Conservation (phyloP, 2,329 filamentous ascomycete species). For the Cladophialophora chaetospira region DNA sequence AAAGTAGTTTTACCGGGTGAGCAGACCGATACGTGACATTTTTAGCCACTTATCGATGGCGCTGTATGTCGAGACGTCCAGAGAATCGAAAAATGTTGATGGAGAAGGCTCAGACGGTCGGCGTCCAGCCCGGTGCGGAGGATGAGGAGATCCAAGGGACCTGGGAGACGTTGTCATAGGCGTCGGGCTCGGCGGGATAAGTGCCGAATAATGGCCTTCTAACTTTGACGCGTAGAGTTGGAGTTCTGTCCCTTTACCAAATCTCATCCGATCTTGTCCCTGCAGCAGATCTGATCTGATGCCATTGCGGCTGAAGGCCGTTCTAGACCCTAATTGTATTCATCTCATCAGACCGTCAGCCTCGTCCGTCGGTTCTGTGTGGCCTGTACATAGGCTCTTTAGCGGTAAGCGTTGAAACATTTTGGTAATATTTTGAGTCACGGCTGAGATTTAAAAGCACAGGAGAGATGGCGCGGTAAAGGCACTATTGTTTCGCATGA, state of each 20-base stretch:
- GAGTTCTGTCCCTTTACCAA: not conserved
- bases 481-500: not conserved
- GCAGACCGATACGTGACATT: not conserved
- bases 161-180: not conserved
- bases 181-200: not conserved
- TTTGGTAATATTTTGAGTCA: not conserved
- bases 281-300: conserved; percentile 11
- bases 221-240: not conserved
- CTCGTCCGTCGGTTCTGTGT: not conserved
- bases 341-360: conserved; percentile 6
- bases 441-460: not conserved
- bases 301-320: conserved; percentile 11
- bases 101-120: not conserved
- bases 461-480: conserved; percentile 12
- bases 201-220: not conserved
- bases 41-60: conserved; percentile 1
- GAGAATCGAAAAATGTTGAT: not conserved
- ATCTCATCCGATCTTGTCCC: not conserved
- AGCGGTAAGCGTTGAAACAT: not conserved
- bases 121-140: conserved; percentile 22
- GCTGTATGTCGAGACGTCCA: not conserved
- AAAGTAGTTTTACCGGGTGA: conserved; percentile 2
- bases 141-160: not conserved
- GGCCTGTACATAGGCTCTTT: not conserved
- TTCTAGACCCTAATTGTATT: not conserved